phyloP scores from a whole-genome alignment of 164 flowering plant genomes.

The Amborella trichopoda region DNA sequence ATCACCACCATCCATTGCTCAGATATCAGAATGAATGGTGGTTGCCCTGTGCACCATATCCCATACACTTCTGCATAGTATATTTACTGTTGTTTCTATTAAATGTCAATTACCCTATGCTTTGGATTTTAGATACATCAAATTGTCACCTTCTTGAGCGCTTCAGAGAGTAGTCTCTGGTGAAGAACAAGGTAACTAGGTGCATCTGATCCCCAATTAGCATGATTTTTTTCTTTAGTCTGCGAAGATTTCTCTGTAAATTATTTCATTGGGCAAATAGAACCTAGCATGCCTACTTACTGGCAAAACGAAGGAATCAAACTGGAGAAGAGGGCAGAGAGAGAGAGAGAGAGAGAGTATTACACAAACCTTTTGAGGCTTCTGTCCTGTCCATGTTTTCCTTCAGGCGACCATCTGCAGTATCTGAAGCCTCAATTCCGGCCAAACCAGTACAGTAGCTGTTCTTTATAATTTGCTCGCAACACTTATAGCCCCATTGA shows the following conservation, averaged over 20 bases:
- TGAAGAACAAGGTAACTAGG: conserved; percentile 76
- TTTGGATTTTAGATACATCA: too few species aligned
- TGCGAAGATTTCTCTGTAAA: conserved; percentile 40
- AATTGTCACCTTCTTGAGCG: conserved; percentile 60
- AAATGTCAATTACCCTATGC: too few species aligned
- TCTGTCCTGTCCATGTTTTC: conserved; percentile 69
- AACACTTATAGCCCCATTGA: conserved; percentile 95
- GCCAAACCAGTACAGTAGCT: conserved; percentile 89
- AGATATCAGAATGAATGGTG: too few species aligned
- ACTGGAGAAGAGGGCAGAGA: too few species aligned
- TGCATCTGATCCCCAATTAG: conserved; percentile 84
- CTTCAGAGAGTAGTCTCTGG: conserved; percentile 42
- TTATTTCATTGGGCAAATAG: too few species aligned
- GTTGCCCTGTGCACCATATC: too few species aligned
- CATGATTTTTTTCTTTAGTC: conserved; percentile 52
- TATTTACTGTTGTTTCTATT: too few species aligned
- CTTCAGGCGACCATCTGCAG: conserved; percentile 50
- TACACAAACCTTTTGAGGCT: conserved; percentile 56
- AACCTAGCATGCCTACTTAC: too few species aligned
- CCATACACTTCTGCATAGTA: too few species aligned
- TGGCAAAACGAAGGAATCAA: too few species aligned
- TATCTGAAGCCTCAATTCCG: conserved; percentile 85
- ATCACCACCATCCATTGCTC: too few species aligned
- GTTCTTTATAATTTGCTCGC: conserved; percentile 61
- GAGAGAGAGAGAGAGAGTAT: too few species aligned